phyloP scores from a whole-genome alignment of 1,284 basidiomycete genomes.

The Melampsora larici-populina region DNA sequence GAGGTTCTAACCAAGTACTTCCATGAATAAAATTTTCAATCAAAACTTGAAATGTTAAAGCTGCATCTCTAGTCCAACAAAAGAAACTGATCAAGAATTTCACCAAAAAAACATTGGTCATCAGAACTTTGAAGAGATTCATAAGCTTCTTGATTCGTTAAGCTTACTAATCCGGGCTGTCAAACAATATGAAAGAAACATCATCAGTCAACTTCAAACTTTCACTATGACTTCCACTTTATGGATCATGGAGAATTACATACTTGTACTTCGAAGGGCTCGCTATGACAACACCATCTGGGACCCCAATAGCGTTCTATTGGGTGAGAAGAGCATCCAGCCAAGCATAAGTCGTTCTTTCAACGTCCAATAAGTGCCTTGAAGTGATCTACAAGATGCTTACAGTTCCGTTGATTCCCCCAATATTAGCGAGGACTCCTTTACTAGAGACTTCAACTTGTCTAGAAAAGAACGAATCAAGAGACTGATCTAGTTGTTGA shows the following conservation, averaged over 20 bases:
- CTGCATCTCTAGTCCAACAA: not conserved
- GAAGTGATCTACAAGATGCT: not conserved
- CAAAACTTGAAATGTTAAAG: not conserved
- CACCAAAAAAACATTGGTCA: not conserved
- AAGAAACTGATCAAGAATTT: not conserved
- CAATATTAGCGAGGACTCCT: not conserved
- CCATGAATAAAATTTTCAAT: conserved; percentile 1
- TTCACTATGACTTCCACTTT: not conserved
- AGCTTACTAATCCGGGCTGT: conserved; percentile 1
- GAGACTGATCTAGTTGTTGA: not conserved
- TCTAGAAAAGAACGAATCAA: not conserved
- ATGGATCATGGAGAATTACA: not conserved
- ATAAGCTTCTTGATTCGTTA: not conserved
- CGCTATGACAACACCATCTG: not conserved
- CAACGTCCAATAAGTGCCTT: too few relatives aligned
- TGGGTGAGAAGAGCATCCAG: not conserved
- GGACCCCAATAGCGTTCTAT: not conserved
- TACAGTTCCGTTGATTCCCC: conserved; percentile 1
- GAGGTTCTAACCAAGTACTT: not conserved
- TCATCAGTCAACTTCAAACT: not conserved
- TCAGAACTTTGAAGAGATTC: not conserved
- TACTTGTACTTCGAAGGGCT: not conserved
- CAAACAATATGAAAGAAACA: not conserved
- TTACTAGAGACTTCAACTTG: not conserved
- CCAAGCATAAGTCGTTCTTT: too few relatives aligned